These are phyloP conservation scores for Wickerhamiella occidentalis DNA, from an alignment of 805 yeast genomes.

Conservation along the genomic window DNA sequence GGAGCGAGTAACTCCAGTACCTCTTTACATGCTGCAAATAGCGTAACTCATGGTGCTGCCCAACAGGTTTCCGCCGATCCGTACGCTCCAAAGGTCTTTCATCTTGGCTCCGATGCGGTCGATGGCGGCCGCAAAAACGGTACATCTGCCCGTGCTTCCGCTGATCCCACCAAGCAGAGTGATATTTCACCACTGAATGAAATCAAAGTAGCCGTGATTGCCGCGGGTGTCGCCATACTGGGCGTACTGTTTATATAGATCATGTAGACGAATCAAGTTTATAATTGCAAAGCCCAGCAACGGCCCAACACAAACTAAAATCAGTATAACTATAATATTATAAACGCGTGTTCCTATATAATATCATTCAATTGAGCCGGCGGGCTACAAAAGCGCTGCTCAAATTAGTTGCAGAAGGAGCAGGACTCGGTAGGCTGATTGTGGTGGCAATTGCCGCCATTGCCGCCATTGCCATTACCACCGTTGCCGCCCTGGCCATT, in stretches of 20 bases:
- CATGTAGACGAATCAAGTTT: neutral
- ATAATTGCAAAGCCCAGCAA: no score
- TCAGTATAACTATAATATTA: no score
- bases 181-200: neutral
- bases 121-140: neutral
- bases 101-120: neutral
- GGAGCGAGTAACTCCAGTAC: no score
- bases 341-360: neutral
- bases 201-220: neutral
- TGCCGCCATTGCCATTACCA: neutral
- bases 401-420: conserved; percentile 1
- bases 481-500: neutral
- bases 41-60: neutral
- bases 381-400: no score
- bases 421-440: neutral
- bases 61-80: neutral
- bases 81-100: neutral
- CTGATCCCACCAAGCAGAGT: neutral
- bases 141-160: neutral
- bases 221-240: neutral
- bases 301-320: no score
- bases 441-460: neutral
- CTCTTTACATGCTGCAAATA: no score
- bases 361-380: neutral
- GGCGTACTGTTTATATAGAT: neutral